phyloP scores from a whole-genome alignment of 2,329 filamentous ascomycete species.

The Dactylonectria macrodidyma region DNA sequence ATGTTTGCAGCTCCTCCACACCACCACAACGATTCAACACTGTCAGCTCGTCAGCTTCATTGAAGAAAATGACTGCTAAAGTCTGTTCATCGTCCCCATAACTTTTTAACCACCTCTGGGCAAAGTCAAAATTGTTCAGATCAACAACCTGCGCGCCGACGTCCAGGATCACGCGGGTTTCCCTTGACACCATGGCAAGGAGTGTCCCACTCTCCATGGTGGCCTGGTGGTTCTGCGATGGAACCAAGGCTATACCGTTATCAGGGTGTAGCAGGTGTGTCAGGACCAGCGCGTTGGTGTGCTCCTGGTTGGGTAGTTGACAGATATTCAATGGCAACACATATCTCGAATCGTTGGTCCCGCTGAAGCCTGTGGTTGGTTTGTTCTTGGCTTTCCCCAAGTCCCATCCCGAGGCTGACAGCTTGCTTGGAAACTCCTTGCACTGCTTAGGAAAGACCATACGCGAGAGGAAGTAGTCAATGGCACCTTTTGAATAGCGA shows the following conservation, averaged over 20 bases:
- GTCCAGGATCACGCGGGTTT: constrained; percentile 75
- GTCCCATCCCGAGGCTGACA: constrained; percentile 79
- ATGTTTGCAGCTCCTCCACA: constrained; percentile 67
- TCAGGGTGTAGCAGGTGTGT: constrained; percentile 68
- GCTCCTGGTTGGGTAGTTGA: constrained; percentile 67
- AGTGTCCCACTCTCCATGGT: constrained; percentile 55
- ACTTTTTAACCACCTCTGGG: constrained; percentile 64
- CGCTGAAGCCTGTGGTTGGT: constrained; percentile 77
- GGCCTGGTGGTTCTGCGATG: not conserved
- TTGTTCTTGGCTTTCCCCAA: constrained; percentile 63
- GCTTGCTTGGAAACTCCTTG: constrained; percentile 74
- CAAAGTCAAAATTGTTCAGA: constrained; percentile 69
- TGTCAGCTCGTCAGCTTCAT: constrained; percentile 67
- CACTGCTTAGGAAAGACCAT: constrained; percentile 74
- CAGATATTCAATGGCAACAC: constrained; percentile 70
- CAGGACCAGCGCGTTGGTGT: constrained; percentile 79
- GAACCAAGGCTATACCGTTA: constrained; percentile 55
- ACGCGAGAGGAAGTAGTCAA: constrained; percentile 75
- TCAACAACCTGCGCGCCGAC: constrained; percentile 81
- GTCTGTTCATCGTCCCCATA: constrained; percentile 19
- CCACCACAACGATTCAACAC: constrained; percentile 65
- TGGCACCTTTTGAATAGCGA: constrained; percentile 63
- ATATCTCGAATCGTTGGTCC: constrained; percentile 75
- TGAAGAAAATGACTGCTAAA: constrained; percentile 69
- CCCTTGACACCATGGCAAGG: constrained; percentile 56